Conservation (phyloP, 2,329 filamentous ascomycete genomes). For the Trichoderma koningiopsis region DNA sequence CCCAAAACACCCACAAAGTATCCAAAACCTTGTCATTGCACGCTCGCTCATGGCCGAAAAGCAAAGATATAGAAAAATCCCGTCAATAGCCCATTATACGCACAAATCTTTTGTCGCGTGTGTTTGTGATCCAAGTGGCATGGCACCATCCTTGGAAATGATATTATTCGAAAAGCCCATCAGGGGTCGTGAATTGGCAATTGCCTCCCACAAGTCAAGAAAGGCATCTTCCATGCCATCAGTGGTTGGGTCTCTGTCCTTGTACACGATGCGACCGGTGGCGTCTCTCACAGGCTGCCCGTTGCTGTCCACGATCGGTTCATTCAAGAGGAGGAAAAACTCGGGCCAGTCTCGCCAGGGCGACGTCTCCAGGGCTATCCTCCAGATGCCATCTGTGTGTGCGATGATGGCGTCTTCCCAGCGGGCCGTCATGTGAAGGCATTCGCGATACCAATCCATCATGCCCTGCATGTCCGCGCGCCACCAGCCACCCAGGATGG, state of each 20-base stretch:
- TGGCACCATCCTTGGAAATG: slow-evolving; percentile 21
- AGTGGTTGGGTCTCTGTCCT: slow-evolving; percentile 22
- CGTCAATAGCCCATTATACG: background rate
- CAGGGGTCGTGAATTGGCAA: slow-evolving; percentile 31
- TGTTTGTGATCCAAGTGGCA: slow-evolving; percentile 28
- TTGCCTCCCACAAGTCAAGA: slow-evolving; percentile 32
- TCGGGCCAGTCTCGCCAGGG: slow-evolving; percentile 36
- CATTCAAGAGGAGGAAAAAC: slow-evolving; percentile 31
- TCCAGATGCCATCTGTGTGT: slow-evolving; percentile 34
- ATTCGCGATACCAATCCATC: slow-evolving; percentile 37
- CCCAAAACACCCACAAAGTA: background rate
- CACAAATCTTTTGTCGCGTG: slow-evolving; percentile 11
- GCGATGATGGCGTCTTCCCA: slow-evolving; percentile 29
- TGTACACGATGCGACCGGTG: slow-evolving; percentile 23
- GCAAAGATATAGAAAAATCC: background rate
- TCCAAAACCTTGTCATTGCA: background rate
- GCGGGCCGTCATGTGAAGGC: slow-evolving; percentile 29
- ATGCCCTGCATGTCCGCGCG: slow-evolving; percentile 34
- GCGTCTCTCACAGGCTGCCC: slow-evolving; percentile 13
- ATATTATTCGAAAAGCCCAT: slow-evolving; percentile 25
- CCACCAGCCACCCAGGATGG: slow-evolving; percentile 32
- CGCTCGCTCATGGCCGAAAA: background rate
- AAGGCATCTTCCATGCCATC: slow-evolving; percentile 33
- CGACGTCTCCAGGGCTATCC: slow-evolving; percentile 29
- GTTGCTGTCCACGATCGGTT: slow-evolving; percentile 26